Conservation (phyloP, 1,139 yeast species). For the Pichia sp. region DNA sequence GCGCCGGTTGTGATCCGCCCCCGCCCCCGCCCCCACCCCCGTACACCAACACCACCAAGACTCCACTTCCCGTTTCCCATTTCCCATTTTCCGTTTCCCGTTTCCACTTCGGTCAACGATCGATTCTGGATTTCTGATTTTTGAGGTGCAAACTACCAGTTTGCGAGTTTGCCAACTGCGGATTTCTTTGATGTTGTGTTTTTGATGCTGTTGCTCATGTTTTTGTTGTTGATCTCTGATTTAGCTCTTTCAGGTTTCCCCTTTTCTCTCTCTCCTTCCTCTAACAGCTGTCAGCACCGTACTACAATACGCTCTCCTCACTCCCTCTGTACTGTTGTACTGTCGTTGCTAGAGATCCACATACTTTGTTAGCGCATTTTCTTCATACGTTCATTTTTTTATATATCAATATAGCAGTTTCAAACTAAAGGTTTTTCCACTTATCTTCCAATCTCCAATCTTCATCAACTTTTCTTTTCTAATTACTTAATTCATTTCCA, state of each 20-base stretch:
- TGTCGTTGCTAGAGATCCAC: neutral
- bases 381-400: neutral
- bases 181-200: too few relatives aligned
- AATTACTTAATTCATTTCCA: neutral
- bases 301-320: too few relatives aligned
- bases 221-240: neutral
- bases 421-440: neutral
- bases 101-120: too few relatives aligned
- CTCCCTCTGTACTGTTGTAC: neutral
- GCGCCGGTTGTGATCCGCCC: neutral
- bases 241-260: neutral
- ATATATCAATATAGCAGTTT: neutral
- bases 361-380: neutral
- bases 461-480: neutral
- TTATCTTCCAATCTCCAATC: neutral
- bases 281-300: neutral
- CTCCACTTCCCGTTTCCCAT: neutral
- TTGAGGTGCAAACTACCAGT: too few relatives aligned
- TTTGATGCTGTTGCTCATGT: neutral
- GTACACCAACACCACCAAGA: neutral
- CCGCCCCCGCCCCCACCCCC: neutral
- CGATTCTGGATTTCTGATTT: too few relatives aligned
- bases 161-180: too few relatives aligned
- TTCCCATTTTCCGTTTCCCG: too few relatives aligned
- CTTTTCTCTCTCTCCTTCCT: neutral